Percentiles rank a stretch among this genome's conserved stretches.
Conservation (phyloP, 78 protist genomes). For the Chrysochromulina parva region DNA sequence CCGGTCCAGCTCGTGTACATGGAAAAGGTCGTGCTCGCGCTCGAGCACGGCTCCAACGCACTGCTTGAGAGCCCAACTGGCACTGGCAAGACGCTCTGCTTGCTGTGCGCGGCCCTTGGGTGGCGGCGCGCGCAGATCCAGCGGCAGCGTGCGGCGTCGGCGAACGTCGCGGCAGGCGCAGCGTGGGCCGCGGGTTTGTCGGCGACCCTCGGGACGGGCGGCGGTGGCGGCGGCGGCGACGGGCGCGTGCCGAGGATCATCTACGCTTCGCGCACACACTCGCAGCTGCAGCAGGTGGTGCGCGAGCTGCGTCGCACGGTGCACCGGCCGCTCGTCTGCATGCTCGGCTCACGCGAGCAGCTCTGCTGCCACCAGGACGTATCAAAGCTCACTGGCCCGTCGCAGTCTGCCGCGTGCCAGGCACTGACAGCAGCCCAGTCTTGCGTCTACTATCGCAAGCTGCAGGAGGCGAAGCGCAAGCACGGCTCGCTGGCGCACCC, state of each 20-base stretch:
- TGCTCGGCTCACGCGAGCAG: slow-evolving; percentile 53
- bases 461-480: background rate
- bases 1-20: slow-evolving; percentile 55
- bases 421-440: background rate
- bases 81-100: slow-evolving; percentile 96
- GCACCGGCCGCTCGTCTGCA: slow-evolving; percentile 51
- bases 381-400: background rate
- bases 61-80: slow-evolving; percentile 92
- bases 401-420: slow-evolving; percentile 23
- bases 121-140: slow-evolving; percentile 63
- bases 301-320: slow-evolving; percentile 80
- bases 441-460: slow-evolving; percentile 4
- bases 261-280: slow-evolving; percentile 93
- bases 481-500: background rate
- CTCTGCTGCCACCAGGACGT: slow-evolving; percentile 85
- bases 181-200: no score
- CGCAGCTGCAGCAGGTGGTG: slow-evolving; percentile 93
- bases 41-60: slow-evolving; percentile 62
- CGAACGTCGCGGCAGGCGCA: no score
- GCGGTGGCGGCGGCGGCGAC: background rate
- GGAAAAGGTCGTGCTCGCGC: slow-evolving; percentile 62
- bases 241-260: slow-evolving; percentile 51
- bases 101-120: slow-evolving; percentile 86
- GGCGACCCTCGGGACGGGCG: background rate
- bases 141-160: background rate